Conservation (phyloP, 2,329 filamentous ascomycete species). For the Coniella lustricola region DNA sequence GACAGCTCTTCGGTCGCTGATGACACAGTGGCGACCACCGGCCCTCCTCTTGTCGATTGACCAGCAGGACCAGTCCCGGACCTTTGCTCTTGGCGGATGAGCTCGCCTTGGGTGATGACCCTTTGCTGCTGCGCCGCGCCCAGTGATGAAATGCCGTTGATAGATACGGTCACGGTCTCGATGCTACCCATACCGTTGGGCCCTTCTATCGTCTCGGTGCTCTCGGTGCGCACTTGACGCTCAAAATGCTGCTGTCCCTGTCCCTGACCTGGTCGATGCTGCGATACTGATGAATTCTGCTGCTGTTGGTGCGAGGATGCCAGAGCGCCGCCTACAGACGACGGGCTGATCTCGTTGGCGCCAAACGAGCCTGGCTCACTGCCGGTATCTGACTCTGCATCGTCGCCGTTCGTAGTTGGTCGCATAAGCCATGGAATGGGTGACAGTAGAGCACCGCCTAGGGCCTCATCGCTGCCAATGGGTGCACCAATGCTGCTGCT, state of each 20-base stretch:
- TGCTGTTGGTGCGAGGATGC: background rate
- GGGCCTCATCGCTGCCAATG: slow-evolving; percentile 75
- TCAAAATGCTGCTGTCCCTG: slow-evolving; percentile 36
- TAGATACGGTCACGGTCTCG: slow-evolving; percentile 71
- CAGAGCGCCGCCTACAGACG: background rate
- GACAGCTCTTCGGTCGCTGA: slow-evolving; percentile 16
- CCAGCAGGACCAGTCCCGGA: slow-evolving; percentile 68
- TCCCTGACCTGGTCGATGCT: slow-evolving; percentile 20
- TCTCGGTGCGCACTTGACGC: slow-evolving; percentile 61
- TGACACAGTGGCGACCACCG: slow-evolving; percentile 17
- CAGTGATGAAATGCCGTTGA: slow-evolving; percentile 60
- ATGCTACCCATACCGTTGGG: slow-evolving; percentile 73
- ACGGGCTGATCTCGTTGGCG: slow-evolving; percentile 10
- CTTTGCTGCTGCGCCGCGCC: slow-evolving; percentile 30
- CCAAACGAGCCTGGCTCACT: slow-evolving; percentile 12
- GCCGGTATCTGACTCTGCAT: slow-evolving; percentile 15
- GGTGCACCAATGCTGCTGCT: slow-evolving; percentile 18
- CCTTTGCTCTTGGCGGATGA: slow-evolving; percentile 79
- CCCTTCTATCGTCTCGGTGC: slow-evolving; percentile 73
- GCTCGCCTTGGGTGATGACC: slow-evolving; percentile 74
- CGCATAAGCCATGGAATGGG: slow-evolving; percentile 81
- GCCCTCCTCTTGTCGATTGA: slow-evolving; percentile 44
- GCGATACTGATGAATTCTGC: slow-evolving; percentile 1
- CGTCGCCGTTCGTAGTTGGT: slow-evolving; percentile 25
- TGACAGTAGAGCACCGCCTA: slow-evolving; percentile 85